Conservation (phyloP, 2,329 filamentous ascomycete genomes). For the Chaetomiaceae sp. region DNA sequence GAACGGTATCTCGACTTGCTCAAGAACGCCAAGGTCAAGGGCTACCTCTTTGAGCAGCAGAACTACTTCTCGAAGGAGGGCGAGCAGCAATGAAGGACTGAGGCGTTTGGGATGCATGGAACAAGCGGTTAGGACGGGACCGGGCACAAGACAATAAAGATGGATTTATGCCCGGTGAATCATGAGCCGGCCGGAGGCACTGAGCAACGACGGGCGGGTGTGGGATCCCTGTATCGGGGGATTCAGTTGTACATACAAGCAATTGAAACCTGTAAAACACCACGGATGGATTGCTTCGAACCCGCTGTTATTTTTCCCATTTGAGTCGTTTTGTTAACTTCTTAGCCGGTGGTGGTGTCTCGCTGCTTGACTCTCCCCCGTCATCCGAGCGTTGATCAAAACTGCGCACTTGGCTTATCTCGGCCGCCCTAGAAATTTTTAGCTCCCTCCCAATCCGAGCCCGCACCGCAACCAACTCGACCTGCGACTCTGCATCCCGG, state of each 20-base stretch:
- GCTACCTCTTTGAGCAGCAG: constrained; percentile 74
- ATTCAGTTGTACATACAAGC: constrained; percentile 19
- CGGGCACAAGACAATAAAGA: background rate
- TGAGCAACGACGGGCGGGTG: background rate
- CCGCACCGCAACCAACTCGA: background rate
- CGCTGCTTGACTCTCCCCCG: too few relatives aligned
- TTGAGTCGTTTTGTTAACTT: background rate
- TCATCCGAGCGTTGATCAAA: too few relatives aligned
- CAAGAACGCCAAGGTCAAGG: constrained; percentile 70
- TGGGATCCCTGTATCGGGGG: background rate
- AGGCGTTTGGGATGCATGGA: background rate
- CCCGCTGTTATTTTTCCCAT: too few relatives aligned
- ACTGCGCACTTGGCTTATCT: constrained; percentile 20
- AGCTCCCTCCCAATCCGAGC: constrained; percentile 15
- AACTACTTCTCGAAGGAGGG: constrained; percentile 62
- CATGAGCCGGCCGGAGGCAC: background rate
- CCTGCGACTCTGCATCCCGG: background rate
- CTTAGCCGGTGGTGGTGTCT: too few relatives aligned
- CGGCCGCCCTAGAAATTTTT: constrained; percentile 29
- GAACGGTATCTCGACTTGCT: constrained; percentile 76
- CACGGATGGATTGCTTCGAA: background rate
- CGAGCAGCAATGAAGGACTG: background rate
- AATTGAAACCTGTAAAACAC: constrained; percentile 16
- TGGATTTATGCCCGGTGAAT: background rate
- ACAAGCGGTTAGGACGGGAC: background rate